Base-by-base conservation (phyloP, 83 land plant genomes). In the Isoetes engelmannii region DNA sequence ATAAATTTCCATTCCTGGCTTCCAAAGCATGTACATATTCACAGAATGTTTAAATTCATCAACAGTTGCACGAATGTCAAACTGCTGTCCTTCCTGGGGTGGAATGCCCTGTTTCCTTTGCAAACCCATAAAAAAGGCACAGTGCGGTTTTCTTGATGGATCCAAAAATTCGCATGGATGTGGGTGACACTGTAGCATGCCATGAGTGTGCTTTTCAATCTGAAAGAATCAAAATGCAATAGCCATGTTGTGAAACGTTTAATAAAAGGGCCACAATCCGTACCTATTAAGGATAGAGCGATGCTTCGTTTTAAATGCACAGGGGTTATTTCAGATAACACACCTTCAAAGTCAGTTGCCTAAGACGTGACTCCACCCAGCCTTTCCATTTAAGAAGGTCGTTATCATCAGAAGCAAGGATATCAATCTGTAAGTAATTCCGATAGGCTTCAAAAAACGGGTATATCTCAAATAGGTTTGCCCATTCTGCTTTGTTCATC, bases 321-420 rank as follows among this genome's bases (percentile, higher is more conserved):
- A 28, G 37, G 37, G 37, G 37, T 28, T 28, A 28, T 28, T 28
- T 28, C 62, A 4, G 10, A 12, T 59, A 59, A 59, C 63, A 6
- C 68, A 90, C 97, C 90, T 84, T 94, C 68, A 94, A 57, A 6
- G 90, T 94, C 7, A 90, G 81, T 63, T 84, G 92, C 45, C 96
- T 79, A 5, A 90, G 76, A 4, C 98, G 89, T 47, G 98, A 94
- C 75, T 94, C 98, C 21, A 90, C 97, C 98, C 98, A 94, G 17
- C 98, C 98, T 72, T 84, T 90, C 96, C 98, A 94, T 10, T 71
- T 60, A 7, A 86, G 69, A 61, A 86, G 74, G 67, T 88, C 92
- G 74, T 90, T 88, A 65, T 68, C 80, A 80, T 86, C 80, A 42
- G 72, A 79, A 44, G 96, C 90, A 7, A 68, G 48, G 48, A 94